These are phyloP conservation scores for Colletotrichum limetticola DNA, from an alignment of 2,329 filamentous ascomycete genomes.

Conservation along the genomic window DNA sequence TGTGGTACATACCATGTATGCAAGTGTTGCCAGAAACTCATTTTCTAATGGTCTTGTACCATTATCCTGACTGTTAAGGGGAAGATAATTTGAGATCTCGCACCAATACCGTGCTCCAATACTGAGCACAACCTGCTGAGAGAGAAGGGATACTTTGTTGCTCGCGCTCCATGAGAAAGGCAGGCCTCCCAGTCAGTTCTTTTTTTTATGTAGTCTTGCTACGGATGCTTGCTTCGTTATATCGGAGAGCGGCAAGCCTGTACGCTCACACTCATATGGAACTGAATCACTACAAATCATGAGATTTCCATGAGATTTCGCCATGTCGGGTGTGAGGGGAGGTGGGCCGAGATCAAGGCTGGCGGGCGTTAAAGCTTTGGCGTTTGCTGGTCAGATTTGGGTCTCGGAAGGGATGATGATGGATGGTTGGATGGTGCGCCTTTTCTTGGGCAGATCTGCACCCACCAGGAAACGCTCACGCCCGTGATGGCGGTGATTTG, in stretches of 20 bases:
- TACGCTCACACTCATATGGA: not conserved
- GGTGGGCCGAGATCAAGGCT: conserved; percentile 17
- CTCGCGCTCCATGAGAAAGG: too few species aligned
- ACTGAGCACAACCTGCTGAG: not conserved
- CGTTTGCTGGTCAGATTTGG: conserved; percentile 3
- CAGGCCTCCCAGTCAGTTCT: not conserved
- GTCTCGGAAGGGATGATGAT: not conserved
- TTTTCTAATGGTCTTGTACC: too few species aligned
- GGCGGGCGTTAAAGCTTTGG: conserved; percentile 8
- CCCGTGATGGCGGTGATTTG: not conserved
- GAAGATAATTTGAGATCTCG: not conserved
- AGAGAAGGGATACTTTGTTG: not conserved
- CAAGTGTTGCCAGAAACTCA: not conserved
- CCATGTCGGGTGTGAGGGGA: not conserved
- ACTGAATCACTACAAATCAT: not conserved
- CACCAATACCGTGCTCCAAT: not conserved
- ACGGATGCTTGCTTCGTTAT: not conserved
- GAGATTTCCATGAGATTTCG: not conserved
- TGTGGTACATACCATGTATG: not conserved
- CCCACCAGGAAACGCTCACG: conserved; percentile 3
- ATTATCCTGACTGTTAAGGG: not conserved
- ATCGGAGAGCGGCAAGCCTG: not conserved
- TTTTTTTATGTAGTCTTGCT: not conserved
- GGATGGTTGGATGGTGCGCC: not conserved
- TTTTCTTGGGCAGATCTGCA: conserved; percentile 22